Percentiles rank a stretch among this genome's conserved stretches.
These are phyloP conservation scores for Eucalyptus lansdowneana DNA, from an alignment of 345 rosid species.

Conservation along the genomic window DNA sequence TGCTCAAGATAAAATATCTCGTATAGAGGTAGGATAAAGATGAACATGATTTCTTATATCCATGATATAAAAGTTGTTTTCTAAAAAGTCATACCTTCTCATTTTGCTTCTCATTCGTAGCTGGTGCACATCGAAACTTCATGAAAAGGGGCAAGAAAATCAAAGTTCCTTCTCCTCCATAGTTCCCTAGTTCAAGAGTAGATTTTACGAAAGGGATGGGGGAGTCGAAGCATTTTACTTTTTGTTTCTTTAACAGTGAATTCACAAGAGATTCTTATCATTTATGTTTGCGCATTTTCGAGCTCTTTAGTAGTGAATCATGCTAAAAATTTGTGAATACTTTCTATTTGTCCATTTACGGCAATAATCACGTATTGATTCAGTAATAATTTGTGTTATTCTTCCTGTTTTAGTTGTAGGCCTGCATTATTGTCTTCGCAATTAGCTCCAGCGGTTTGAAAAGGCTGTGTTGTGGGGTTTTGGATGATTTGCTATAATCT, in stretches of 20 bases:
- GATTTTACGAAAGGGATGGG: not conserved
- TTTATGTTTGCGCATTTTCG: not conserved
- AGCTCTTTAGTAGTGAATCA: not conserved
- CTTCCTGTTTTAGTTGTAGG: not conserved
- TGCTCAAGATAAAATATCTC: not conserved
- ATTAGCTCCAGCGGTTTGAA: not conserved
- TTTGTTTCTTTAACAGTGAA: not conserved
- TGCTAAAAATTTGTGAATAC: not conserved
- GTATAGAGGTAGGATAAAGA: rapidly evolving
- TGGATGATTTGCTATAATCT: not conserved
- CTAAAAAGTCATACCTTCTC: not conserved
- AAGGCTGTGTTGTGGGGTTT: not conserved
- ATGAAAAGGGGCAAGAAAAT: not conserved
- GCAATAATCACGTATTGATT: not conserved
- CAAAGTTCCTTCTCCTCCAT: not conserved
- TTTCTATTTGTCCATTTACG: not conserved
- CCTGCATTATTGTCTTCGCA: not conserved
- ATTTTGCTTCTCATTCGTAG: not conserved
- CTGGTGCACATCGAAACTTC: not conserved
- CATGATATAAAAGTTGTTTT: not conserved
- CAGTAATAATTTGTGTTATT: not conserved
- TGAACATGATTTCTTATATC: not conserved
- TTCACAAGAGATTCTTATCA: not conserved
- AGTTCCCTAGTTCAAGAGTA: not conserved
- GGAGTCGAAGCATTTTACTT: not conserved